phyloP scores from a whole-genome alignment of 441 rosid species.

The Mallotus repandus region DNA sequence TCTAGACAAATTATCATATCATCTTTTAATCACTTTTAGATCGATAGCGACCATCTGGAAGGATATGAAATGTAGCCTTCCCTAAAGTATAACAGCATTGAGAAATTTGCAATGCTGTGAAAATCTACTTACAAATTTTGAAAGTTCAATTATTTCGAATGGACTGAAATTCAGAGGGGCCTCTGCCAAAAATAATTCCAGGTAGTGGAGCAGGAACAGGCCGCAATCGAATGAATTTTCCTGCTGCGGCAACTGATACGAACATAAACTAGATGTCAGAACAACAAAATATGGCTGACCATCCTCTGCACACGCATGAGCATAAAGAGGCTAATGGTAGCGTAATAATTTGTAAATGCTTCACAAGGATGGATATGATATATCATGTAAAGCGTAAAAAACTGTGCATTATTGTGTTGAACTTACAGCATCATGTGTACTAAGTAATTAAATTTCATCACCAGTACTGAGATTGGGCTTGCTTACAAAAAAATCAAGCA shows the following conservation, averaged over 20 bases:
- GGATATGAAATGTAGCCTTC: not conserved
- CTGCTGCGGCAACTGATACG: constrained; percentile 79
- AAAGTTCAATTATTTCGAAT: constrained; percentile 33
- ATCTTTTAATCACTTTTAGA: constrained; percentile 1
- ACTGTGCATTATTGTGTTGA: not conserved
- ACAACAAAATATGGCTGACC: constrained; percentile 5
- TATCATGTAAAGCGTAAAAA: not conserved
- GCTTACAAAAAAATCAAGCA: not conserved
- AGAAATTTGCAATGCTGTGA: constrained; percentile 10
- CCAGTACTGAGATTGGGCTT: not conserved
- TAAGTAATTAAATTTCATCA: not conserved
- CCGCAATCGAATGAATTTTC: constrained; percentile 86
- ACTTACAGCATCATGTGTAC: not conserved
- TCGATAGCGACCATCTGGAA: constrained; percentile 5
- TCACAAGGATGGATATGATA: not conserved
- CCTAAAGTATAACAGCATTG: not conserved
- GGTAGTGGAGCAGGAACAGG: constrained; percentile 79
- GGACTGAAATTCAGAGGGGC: constrained; percentile 68
- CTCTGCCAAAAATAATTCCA: constrained; percentile 65
- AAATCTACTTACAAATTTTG: constrained; percentile 54
- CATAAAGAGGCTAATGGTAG: not conserved
- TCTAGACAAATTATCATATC: not conserved
- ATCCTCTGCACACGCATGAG: not conserved
- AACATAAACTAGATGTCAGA: constrained; percentile 31
- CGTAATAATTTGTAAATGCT: not conserved